Evolutionary conservation across 2,329 filamentous ascomycete genomes (phyloP).

Genomic region (Ophiostoma perfectum): DNA sequence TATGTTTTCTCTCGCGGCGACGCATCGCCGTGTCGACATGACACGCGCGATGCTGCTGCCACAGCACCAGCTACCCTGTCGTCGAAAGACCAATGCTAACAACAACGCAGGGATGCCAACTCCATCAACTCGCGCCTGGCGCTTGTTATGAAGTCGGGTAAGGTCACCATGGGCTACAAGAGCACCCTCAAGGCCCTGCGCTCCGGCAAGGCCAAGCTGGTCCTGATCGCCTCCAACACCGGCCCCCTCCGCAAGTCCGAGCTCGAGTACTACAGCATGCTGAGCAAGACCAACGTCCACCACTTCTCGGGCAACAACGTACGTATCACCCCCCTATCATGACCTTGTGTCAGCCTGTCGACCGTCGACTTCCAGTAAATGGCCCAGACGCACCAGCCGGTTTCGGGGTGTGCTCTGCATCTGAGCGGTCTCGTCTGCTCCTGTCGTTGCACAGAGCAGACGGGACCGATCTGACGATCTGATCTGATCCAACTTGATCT

Average conservation of each 20-base stretch:
- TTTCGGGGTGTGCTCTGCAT: not conserved
- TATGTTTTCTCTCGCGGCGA: constrained; percentile 12
- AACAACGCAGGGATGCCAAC: constrained; percentile 25
- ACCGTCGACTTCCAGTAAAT: constrained; percentile 20
- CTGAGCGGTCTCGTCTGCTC: not conserved
- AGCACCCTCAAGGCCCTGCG: constrained; percentile 45
- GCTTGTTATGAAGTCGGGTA: constrained; percentile 61
- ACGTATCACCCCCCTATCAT: constrained; percentile 46
- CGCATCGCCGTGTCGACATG: not conserved
- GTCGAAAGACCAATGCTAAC: not conserved
- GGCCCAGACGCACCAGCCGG: constrained; percentile 20
- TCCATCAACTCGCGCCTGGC: constrained; percentile 55
- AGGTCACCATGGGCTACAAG: constrained; percentile 88
- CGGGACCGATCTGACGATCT: not conserved
- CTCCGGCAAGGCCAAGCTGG: constrained; percentile 90
- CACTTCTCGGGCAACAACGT: constrained; percentile 99
- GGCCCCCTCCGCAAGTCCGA: constrained; percentile 96
- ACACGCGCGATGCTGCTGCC: not conserved
- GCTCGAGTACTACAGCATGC: constrained; percentile 91
- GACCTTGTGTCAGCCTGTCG: not conserved
- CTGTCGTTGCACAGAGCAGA: not conserved
- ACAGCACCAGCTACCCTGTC: not conserved
- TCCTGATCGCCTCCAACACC: constrained; percentile 87
- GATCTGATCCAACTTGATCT: not conserved
- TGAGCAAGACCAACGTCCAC: constrained; percentile 91